Evolutionary conservation across 768 basidiomycete species (phyloP), one percentile per base, ranked within the genome.

Genomic region (Mycena haematopus): DNA sequence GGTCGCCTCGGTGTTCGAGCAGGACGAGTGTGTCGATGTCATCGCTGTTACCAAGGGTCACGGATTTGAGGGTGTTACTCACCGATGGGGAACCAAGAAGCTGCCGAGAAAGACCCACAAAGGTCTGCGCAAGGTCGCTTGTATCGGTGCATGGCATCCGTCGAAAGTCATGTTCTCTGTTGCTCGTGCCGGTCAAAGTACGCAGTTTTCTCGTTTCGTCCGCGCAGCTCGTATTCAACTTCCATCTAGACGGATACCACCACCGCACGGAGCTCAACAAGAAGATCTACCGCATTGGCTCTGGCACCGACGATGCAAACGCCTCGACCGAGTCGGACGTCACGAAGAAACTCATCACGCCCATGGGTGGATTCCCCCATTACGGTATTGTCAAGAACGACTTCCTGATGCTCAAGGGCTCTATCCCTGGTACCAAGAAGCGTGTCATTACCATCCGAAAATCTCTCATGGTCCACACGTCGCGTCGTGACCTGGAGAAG

Each of bases 161-260:
- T 91, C 90, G 72, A 97, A 96, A 82, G 97, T 99, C 87, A 99
- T 99, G 96, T 99, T 95, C 89, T 96, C 95, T n/a, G 97, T 99
- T 72, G 97, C 96, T 65, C 96, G 97, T 85, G 96, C 97, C 70
- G 97, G 97, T 93, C 96, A 98, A 91, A 93, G 92, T 94, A 77
- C 71, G 93, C 84, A 62, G 73, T 42, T 61, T 55, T 6, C 21
- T 46, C 2, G 47, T 35, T 51, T 27, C 25, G 21, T 17, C 29
- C 29, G 19, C 50, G 25, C 27, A 59, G 38, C 38, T 70, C 55
- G 11, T 57, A 46, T 49, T 53, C 25, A 59, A 33, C 22, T 66
- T 9, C 62, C n/a, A 19, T 56, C 0, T 65, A 93, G 92, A 95
- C 75, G 94, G 94, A 67, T 95, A 95, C 82, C 94, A 95, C 71